Conservation (phyloP, 2,329 filamentous ascomycete genomes). For the Diaporthe citri region DNA sequence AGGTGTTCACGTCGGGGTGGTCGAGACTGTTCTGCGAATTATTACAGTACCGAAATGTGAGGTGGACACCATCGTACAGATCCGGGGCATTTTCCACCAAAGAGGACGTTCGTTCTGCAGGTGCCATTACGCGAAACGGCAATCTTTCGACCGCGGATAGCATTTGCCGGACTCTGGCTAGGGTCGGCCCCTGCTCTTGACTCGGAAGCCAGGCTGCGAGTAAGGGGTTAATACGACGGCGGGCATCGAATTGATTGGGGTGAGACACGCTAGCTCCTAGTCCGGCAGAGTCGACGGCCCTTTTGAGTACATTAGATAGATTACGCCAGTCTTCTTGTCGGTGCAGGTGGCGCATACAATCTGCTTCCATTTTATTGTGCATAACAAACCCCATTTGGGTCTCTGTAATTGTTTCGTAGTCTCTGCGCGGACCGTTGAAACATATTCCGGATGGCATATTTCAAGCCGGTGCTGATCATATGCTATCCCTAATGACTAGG, state of each 20-base stretch:
- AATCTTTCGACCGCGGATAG: constrained; percentile 1
- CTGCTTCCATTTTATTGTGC: neutral
- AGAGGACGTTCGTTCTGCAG: neutral
- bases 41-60: constrained; percentile 15
- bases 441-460: neutral
- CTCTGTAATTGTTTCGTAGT: neutral
- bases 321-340: neutral
- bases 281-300: neutral
- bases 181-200: constrained; percentile 20
- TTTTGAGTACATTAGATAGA: neutral
- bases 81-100: constrained; percentile 15
- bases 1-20: constrained; percentile 6
- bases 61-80: neutral
- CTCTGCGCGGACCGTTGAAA: neutral
- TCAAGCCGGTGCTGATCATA: neutral
- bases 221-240: neutral
- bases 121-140: neutral
- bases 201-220: constrained; percentile 16
- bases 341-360: neutral
- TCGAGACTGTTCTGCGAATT: constrained; percentile 12
- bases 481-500: no score
- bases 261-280: constrained; percentile 17
- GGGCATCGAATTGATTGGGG: constrained; percentile 11
- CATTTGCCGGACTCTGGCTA: neutral
- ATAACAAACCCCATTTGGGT: neutral